Conservation (phyloP, 495 filamentous ascomycete genomes). For the Entonaema liquescens region DNA sequence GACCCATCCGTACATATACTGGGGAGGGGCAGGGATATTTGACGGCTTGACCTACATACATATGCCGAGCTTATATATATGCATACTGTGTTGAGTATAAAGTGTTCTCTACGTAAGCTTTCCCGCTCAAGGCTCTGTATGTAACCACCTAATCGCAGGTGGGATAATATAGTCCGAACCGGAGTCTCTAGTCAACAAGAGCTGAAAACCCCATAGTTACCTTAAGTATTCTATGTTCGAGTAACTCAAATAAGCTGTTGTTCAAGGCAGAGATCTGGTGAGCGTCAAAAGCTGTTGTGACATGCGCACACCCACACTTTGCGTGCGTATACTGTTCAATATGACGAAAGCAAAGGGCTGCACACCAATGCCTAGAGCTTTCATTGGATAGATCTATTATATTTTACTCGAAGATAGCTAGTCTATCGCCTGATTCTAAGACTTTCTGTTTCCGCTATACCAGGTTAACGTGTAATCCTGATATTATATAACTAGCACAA, state of each 20-base stretch:
- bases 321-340: background rate
- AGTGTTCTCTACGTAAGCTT: background rate
- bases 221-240: background rate
- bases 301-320: background rate
- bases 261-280: background rate
- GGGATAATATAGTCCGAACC: background rate
- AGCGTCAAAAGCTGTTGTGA: constrained; percentile 1
- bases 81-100: constrained; percentile 1
- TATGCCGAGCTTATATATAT: background rate
- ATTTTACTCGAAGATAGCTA: background rate
- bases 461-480: background rate
- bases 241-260: background rate
- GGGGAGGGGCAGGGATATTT: background rate
- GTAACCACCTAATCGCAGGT: background rate
- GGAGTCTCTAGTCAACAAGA: background rate
- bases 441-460: constrained; percentile 7
- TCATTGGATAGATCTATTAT: constrained; percentile 5
- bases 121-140: background rate
- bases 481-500: constrained; percentile 2
- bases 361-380: background rate
- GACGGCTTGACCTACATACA: background rate
- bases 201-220: background rate
- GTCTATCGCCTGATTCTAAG: constrained; percentile 1
- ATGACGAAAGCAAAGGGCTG: background rate
- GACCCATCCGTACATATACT: background rate